These are phyloP conservation scores for Fusarium humuli DNA, from an alignment of 2,329 filamentous ascomycete genomes.

Conservation along the genomic window DNA sequence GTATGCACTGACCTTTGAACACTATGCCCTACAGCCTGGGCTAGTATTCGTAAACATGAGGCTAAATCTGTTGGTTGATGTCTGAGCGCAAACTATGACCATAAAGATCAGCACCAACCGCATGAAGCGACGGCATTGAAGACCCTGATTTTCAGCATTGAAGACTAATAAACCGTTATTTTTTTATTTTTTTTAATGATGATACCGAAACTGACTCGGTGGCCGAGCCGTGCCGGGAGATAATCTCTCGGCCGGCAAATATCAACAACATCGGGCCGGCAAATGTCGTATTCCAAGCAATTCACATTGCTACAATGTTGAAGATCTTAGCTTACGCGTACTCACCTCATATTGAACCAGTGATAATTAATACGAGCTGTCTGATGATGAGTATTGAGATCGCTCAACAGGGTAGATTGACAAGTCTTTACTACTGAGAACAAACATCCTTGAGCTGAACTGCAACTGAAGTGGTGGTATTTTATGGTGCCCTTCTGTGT, in stretches of 20 bases:
- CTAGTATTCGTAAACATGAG: neutral
- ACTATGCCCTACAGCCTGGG: neutral
- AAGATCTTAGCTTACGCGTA: neutral
- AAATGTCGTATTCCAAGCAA: neutral
- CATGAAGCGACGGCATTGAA: neutral
- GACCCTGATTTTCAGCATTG: neutral
- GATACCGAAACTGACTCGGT: neutral
- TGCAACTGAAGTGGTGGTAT: neutral
- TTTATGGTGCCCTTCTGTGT: neutral
- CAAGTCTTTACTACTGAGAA: neutral
- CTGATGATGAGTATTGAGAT: neutral
- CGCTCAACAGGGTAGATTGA: neutral
- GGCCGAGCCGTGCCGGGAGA: too few relatives aligned
- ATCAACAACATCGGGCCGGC: neutral
- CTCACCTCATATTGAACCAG: neutral
- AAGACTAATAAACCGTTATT: neutral
- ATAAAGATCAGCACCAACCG: neutral
- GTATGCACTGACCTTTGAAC: neutral
- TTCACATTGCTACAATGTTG: neutral
- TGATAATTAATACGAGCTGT: neutral
- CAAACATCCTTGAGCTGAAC: neutral
- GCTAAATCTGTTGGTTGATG: neutral
- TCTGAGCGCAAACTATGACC: neutral
- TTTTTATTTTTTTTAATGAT: neutral
- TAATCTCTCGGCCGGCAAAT: neutral